Base-by-base conservation (phyloP, 148 eudicot species). In the Vaccinium myrtillus region DNA sequence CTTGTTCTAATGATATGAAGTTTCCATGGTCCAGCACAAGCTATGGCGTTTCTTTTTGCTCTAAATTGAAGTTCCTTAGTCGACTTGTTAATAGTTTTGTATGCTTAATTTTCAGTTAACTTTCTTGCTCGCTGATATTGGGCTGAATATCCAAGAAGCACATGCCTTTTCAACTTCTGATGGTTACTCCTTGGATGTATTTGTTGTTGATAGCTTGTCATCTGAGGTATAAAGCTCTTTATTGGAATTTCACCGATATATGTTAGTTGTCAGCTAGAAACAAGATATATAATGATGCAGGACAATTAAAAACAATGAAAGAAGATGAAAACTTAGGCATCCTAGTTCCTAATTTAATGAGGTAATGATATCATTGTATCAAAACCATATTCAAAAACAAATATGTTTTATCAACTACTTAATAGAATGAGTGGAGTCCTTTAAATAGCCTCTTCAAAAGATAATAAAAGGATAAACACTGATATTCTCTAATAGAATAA, bases 171-270 rank as follows among this genome's bases (percentile, higher is more conserved):
- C 98, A 79, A 94, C 98, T 21, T 84, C 74, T 53, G 98, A 95
- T 82, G 98, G 98, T 65, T 95, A 89, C 88, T 95, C 98, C 49
- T 88, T 95, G 86, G 98, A 95, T 93, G 96, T 94, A 50, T 95
- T 95, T 88, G 95, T 94, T 67, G 96, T 94, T 87, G 94, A 94
- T 86, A 92, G 95, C 79, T 92, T 94, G 95, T 89, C 87, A 30
- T 83, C 83, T 70, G 90, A 93, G 98, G 98, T 93, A 93, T 50
- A 83, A 78, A 77, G 48, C 27, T 86, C 59, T 46, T 48, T 80
- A 18, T 71, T 39, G 3, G 75, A 82, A 15, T 77, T 65, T 23
- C 23, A 13, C 30, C 16, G 4, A 51, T 53, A 23, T 84, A 6
- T 80, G 49, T 30, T 59, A 71, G 50, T 7, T 6, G 71, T 80